Conservation (phyloP, 768 basidiomycete genomes). For the Russula foetens region DNA sequence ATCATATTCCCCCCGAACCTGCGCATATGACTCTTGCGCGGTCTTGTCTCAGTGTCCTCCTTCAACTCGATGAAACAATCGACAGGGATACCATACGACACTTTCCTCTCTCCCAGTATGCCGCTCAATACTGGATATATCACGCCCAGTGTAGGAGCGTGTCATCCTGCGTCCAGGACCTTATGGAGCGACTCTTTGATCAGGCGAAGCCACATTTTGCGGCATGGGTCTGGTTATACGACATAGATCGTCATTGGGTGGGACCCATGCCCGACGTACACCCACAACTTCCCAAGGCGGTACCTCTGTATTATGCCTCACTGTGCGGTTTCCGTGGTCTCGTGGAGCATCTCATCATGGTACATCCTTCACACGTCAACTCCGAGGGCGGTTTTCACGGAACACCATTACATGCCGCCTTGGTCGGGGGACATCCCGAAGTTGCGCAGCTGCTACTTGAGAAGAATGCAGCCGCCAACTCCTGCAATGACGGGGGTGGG, state of each 20-base stretch:
- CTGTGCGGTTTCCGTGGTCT: slow-evolving; percentile 1
- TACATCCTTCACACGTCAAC: background rate
- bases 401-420: background rate
- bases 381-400: background rate
- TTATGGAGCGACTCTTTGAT: slow-evolving; percentile 1
- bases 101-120: background rate
- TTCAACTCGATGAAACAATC: background rate
- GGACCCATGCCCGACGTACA: background rate
- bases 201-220: background rate
- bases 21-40: slow-evolving; percentile 2
- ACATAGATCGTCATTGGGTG: background rate
- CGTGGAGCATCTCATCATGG: background rate
- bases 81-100: background rate
- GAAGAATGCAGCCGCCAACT: background rate
- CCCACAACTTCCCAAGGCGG: background rate
- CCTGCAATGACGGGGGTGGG: background rate
- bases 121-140: slow-evolving; percentile 5
- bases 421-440: background rate
- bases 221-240: slow-evolving; percentile 5
- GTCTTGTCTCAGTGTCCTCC: background rate
- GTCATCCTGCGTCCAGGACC: background rate
- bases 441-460: background rate
- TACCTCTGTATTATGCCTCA: background rate
- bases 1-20: background rate
- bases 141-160: background rate